phyloP scores from a whole-genome alignment of 2,329 filamentous ascomycete genomes.

The Fusarium sp. region DNA sequence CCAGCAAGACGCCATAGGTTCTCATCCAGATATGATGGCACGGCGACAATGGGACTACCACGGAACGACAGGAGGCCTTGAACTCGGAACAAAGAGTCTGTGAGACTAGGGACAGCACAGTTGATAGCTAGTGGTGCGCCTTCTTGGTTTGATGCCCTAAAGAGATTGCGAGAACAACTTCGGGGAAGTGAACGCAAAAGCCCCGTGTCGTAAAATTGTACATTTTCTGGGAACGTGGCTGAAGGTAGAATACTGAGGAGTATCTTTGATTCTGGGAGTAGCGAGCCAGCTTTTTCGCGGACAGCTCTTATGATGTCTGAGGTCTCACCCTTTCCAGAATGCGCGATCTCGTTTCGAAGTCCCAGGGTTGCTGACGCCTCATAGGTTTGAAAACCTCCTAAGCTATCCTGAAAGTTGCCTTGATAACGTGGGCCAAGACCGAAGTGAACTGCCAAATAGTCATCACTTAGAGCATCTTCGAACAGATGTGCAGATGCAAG shows the following conservation, averaged over 20 bases:
- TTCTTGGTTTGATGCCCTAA: slow-evolving; percentile 55
- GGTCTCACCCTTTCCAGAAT: slow-evolving; percentile 88
- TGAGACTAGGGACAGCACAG: slow-evolving; percentile 85
- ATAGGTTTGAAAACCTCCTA: slow-evolving; percentile 97
- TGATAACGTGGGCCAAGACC: slow-evolving; percentile 91
- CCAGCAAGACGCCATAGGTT: slow-evolving; percentile 94
- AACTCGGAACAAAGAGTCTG: slow-evolving; percentile 85
- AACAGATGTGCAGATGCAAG: slow-evolving; percentile 91
- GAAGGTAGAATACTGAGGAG: slow-evolving; percentile 86
- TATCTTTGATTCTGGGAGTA: slow-evolving; percentile 85
- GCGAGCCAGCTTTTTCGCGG: slow-evolving; percentile 82
- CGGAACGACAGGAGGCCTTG: slow-evolving; percentile 87
- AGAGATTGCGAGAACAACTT: slow-evolving; percentile 73
- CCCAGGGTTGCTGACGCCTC: slow-evolving; percentile 91
- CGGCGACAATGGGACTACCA: slow-evolving; percentile 83
- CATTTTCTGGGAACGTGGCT: slow-evolving; percentile 84
- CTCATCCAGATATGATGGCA: slow-evolving; percentile 89
- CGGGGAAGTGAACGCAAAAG: slow-evolving; percentile 82
- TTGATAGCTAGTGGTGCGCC: slow-evolving; percentile 89
- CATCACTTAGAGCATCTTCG: slow-evolving; percentile 88
- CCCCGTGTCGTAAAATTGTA: slow-evolving; percentile 81
- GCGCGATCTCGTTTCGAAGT: slow-evolving; percentile 89
- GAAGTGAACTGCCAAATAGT: slow-evolving; percentile 90
- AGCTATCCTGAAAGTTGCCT: slow-evolving; percentile 95
- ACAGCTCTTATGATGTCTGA: slow-evolving; percentile 95